phyloP scores from a whole-genome alignment of 2,329 filamentous ascomycete genomes.

The Rhynchosporium agropyri region DNA sequence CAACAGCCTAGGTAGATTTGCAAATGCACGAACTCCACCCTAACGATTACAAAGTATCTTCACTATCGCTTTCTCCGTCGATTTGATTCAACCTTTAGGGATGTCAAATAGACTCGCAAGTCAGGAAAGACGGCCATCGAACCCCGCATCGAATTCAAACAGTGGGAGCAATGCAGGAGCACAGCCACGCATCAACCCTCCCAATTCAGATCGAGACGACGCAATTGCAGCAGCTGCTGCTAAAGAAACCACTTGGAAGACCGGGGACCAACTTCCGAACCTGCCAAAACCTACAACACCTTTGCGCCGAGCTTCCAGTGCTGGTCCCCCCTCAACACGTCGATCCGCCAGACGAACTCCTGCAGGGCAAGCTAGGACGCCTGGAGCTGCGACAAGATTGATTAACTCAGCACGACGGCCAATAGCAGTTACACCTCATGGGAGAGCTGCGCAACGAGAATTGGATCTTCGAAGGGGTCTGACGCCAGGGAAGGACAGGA shows the following conservation, averaged over 20 bases:
- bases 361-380: constrained; percentile 35
- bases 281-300: constrained; percentile 41
- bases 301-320: constrained; percentile 39
- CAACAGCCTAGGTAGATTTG: not conserved
- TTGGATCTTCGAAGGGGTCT: constrained; percentile 62
- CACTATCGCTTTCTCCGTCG: not conserved
- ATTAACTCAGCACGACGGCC: constrained; percentile 36
- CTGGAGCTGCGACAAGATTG: constrained; percentile 28
- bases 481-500: constrained; percentile 60
- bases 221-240: constrained; percentile 16
- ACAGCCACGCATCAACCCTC: constrained; percentile 34
- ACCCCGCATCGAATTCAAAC: constrained; percentile 9
- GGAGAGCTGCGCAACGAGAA: constrained; percentile 60
- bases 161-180: constrained; percentile 10
- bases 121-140: constrained; percentile 8
- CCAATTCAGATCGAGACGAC: constrained; percentile 33
- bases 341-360: constrained; percentile 38
- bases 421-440: constrained; percentile 56
- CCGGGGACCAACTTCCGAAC: constrained; percentile 34
- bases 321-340: constrained; percentile 37
- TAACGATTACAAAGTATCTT: not conserved
- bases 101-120: constrained; percentile 19
- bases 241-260: constrained; percentile 39
- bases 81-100: no score
- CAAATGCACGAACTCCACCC: not conserved